phyloP scores from a whole-genome alignment of 495 filamentous ascomycete species.

The Aspergillus baeticus region DNA sequence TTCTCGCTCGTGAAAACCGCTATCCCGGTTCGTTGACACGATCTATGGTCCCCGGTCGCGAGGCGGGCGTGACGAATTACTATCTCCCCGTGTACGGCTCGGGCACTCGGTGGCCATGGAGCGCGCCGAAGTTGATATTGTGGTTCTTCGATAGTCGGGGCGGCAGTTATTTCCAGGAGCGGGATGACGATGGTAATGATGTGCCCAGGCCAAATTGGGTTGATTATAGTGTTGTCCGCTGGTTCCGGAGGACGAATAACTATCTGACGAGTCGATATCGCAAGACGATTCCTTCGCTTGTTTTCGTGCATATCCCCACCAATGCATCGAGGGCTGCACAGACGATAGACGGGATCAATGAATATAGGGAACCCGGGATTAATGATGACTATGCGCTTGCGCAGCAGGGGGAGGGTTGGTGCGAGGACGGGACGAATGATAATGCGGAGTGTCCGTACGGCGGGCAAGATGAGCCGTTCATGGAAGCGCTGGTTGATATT shows the following conservation, averaged over 20 bases:
- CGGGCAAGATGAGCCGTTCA: slow-evolving; percentile 62
- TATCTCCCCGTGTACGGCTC: slow-evolving; percentile 53
- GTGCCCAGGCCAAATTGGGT: slow-evolving; percentile 38
- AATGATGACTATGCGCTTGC: slow-evolving; percentile 53
- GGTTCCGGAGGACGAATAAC: slow-evolving; percentile 55
- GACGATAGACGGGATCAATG: slow-evolving; percentile 31
- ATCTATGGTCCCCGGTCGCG: slow-evolving; percentile 38
- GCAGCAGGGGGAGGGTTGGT: slow-evolving; percentile 22
- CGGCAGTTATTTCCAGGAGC: slow-evolving; percentile 51
- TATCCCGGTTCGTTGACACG: slow-evolving; percentile 56
- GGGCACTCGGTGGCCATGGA: not conserved
- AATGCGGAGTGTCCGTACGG: slow-evolving; percentile 24
- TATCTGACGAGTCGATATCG: slow-evolving; percentile 41
- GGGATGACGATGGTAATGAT: slow-evolving; percentile 27
- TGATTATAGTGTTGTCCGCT: slow-evolving; percentile 51
- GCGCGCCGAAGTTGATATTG: slow-evolving; percentile 51
- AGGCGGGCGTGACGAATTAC: slow-evolving; percentile 68
- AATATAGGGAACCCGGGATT: slow-evolving; percentile 56
- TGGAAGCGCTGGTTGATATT: slow-evolving; percentile 57
- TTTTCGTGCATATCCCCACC: slow-evolving; percentile 72
- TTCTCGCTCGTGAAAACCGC: slow-evolving; percentile 53
- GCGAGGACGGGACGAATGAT: slow-evolving; percentile 5
- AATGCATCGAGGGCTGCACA: slow-evolving; percentile 56
- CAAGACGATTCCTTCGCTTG: slow-evolving; percentile 57
- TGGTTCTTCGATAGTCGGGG: slow-evolving; percentile 79